Percentiles rank a stretch among this genome's conserved stretches.
Conservation (phyloP, 2,329 filamentous ascomycete genomes). For the Colletotrichum tropicicola region DNA sequence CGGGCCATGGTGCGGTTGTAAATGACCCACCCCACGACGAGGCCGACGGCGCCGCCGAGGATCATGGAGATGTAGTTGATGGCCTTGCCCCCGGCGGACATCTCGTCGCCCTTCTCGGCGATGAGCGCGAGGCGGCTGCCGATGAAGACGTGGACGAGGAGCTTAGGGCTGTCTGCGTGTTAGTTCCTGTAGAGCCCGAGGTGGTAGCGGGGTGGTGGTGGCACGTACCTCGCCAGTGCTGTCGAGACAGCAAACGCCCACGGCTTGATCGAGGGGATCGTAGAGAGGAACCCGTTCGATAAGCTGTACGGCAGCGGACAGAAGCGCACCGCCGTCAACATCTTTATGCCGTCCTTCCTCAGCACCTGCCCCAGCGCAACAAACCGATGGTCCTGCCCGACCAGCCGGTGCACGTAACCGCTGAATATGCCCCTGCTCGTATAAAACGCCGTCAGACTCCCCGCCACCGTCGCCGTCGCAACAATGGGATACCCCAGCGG, state of each 20-base stretch:
- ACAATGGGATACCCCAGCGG: conserved; percentile 82
- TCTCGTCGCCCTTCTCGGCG: conserved; percentile 83
- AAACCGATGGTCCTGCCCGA: conserved; percentile 86
- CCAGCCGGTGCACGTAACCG: conserved; percentile 79
- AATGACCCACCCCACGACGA: conserved; percentile 83
- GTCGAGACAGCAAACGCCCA: conserved; percentile 83
- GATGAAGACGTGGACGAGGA: conserved; percentile 93
- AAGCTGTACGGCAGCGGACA: conserved; percentile 93
- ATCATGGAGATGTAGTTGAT: conserved; percentile 87
- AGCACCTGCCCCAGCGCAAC: conserved; percentile 88
- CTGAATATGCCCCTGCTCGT: conserved; percentile 82
- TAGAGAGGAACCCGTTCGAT: conserved; percentile 93
- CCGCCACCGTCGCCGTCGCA: conserved; percentile 79
- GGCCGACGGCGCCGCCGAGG: conserved; percentile 75
- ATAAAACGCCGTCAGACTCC: conserved; percentile 82
- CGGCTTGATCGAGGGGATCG: conserved; percentile 87
- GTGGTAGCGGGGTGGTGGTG: too few species aligned
- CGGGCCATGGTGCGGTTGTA: conserved; percentile 77
- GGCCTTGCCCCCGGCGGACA: conserved; percentile 80
- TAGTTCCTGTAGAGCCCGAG: not conserved
- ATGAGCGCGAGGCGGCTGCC: conserved; percentile 84
- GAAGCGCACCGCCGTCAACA: conserved; percentile 90
- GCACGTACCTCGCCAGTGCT: conserved; percentile 69
- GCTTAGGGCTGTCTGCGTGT: conserved; percentile 70
- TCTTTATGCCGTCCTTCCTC: conserved; percentile 87